Base-by-base conservation (phyloP, 192 early-diverging fungal genomes). In the Lobosporangium transversale region DNA sequence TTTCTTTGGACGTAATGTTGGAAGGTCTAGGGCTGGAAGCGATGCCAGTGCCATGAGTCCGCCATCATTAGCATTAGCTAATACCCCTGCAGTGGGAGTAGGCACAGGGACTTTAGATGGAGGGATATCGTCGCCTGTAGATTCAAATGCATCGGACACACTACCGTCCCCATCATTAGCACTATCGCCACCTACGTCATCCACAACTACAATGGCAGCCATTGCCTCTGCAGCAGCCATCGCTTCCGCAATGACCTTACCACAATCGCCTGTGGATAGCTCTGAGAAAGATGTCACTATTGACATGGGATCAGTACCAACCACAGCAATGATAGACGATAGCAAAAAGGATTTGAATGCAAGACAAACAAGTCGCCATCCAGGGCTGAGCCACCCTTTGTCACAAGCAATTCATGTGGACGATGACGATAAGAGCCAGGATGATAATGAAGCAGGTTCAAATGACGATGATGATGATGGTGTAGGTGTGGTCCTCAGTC, bases 161-260 rank as follows among this genome's bases (percentile, higher is more conserved):
- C 36, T 24, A 6, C 2, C 33, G n/a, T 0, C 49, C 2, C 2
- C 24, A 26, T 5, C 27, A 27, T 10, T 32, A 3, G 32, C 52
- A 6, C 14, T 14, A 7, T 14, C 37, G 37, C 7, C 37, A 40
- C 8, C 14, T 40, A 40, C 8, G 14, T 54, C 67, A 11, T 53
- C 50, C 2, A 69, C 42, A 0, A 69, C 67, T 0, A 60, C 58
- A 1, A 54, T 69, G 58, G 67, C 51, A 1, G 67, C 58, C 0
- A 53, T 69, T 15, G 67, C 67, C 14, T 69, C 67, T 4, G 67
- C 67, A 3, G 56, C 58, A 8, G 67, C 67, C 21, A 51, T 69
- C 11, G 67, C 67, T 0, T 58, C 67, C 7, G 67, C 67, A 36
- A 69, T 69, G 57, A 35, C 56, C 11, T 23, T 69, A 37, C 67